Conservation (phyloP, 2,329 filamentous ascomycete species). For the Coniochaeta sp. region DNA sequence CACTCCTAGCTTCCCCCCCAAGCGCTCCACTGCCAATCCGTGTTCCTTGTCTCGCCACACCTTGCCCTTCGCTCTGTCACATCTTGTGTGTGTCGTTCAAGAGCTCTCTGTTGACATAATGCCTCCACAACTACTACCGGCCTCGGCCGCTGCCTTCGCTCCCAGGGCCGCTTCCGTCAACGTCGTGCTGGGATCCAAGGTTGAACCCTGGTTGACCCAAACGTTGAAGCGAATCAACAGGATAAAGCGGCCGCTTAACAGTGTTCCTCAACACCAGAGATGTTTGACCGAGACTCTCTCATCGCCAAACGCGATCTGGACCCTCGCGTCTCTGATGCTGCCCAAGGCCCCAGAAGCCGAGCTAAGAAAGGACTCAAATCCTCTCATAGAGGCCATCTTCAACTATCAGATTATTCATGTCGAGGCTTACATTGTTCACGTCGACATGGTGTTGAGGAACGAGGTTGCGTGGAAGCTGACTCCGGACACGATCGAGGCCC, state of each 20-base stretch:
- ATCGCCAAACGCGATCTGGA: slow-evolving; percentile 87
- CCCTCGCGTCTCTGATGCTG: slow-evolving; percentile 84
- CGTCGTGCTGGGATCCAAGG: slow-evolving; percentile 84
- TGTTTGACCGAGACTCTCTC: slow-evolving; percentile 94
- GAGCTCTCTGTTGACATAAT: slow-evolving; percentile 43
- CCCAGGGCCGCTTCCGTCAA: slow-evolving; percentile 85
- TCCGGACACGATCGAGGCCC: slow-evolving; percentile 82
- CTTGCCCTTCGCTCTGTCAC: slow-evolving; percentile 13
- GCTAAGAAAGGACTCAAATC: slow-evolving; percentile 72
- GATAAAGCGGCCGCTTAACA: slow-evolving; percentile 95
- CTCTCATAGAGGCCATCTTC: slow-evolving; percentile 78
- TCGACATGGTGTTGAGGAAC: slow-evolving; percentile 97
- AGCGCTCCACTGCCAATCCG: slow-evolving; percentile 29
- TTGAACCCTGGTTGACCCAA: slow-evolving; percentile 94
- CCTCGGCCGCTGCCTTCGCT: slow-evolving; percentile 93
- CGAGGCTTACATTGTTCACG: slow-evolving; percentile 96
- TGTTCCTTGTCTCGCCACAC: slow-evolving; percentile 10
- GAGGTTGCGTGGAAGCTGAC: slow-evolving; percentile 98
- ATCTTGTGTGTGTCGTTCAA: slow-evolving; percentile 21
- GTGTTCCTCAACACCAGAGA: slow-evolving; percentile 87
- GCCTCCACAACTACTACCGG: slow-evolving; percentile 89
- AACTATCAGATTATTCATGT: slow-evolving; percentile 91
- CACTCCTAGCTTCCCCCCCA: slow-evolving; percentile 20
- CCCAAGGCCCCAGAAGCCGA: slow-evolving; percentile 83
- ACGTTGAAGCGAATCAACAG: slow-evolving; percentile 95